Percentiles rank a stretch among this genome's conserved stretches.
Conservation (phyloP, 202 grass and related monocot species). For the Thinopyrum obtusiflorum region DNA sequence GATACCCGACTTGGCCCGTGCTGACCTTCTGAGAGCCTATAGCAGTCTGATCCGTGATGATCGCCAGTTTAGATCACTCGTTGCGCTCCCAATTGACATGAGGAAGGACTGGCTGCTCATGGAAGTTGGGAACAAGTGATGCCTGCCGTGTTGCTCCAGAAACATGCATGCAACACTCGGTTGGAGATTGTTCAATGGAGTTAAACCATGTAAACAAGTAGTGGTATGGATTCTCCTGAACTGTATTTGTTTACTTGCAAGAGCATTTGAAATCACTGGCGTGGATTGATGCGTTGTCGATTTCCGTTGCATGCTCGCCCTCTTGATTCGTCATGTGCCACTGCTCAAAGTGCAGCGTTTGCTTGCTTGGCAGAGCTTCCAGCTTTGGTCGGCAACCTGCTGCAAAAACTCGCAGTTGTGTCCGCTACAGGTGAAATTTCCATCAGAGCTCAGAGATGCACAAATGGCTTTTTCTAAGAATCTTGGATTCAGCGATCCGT, state of each 20-base stretch:
- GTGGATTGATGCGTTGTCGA: background rate
- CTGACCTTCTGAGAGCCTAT: background rate
- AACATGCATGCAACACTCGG: background rate
- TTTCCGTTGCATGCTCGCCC: background rate
- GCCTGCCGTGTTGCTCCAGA: background rate
- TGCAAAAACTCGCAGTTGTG: too few species aligned
- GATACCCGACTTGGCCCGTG: background rate
- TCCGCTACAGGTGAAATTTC: too few species aligned
- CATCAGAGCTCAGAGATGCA: too few species aligned
- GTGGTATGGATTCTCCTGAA: background rate
- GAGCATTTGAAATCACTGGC: background rate
- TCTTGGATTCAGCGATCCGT: too few species aligned
- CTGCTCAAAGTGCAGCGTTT: background rate
- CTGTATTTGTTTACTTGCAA: background rate
- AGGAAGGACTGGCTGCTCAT: conserved; percentile 27
- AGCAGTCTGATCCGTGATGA: background rate
- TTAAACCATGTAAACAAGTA: background rate
- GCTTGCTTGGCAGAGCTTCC: background rate
- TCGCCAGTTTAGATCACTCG: background rate
- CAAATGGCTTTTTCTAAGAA: too few species aligned
- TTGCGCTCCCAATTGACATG: conserved; percentile 4
- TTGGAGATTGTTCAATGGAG: background rate
- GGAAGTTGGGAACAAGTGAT: background rate
- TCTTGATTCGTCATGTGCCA: background rate
- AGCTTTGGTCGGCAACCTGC: background rate